These are phyloP conservation scores for Trichaptum fuscoviolaceum DNA, from an alignment of 768 basidiomycete species.

Conservation along the genomic window DNA sequence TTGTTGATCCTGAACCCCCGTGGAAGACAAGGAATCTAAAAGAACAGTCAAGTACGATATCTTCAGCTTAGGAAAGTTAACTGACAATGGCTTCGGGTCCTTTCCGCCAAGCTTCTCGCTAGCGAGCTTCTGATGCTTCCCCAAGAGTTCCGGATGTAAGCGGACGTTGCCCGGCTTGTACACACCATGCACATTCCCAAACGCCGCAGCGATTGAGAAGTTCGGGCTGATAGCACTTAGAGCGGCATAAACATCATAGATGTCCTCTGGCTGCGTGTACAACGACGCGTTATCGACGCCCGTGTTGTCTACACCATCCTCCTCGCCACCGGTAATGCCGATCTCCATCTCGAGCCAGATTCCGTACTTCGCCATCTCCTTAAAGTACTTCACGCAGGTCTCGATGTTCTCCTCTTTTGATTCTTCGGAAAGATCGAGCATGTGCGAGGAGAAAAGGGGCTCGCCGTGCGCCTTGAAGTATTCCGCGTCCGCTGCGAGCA, in stretches of 20 bases:
- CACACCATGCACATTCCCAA: slow-evolving; percentile 98
- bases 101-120: slow-evolving; percentile 60
- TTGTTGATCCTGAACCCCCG: slow-evolving; percentile 96
- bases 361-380: slow-evolving; percentile 87
- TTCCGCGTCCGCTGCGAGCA: slow-evolving; percentile 93
- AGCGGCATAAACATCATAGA: slow-evolving; percentile 87
- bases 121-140: slow-evolving; percentile 82
- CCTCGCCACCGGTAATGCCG: slow-evolving; percentile 99
- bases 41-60: slow-evolving; percentile 2
- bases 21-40: slow-evolving; percentile 97
- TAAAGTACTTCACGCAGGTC: slow-evolving; percentile 90
- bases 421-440: slow-evolving; percentile 96
- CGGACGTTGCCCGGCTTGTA: slow-evolving; percentile 99
- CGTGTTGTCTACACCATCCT: slow-evolving; percentile 99
- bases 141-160: slow-evolving; percentile 85
- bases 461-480: slow-evolving; percentile 88
- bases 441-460: slow-evolving; percentile 93
- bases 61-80: slow-evolving; percentile 7
- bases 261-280: slow-evolving; percentile 97
- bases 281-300: slow-evolving; percentile 87
- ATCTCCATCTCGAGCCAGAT: slow-evolving; percentile 99
- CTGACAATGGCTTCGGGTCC: slow-evolving; percentile 76
- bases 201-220: slow-evolving; percentile 97
- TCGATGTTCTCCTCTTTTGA: slow-evolving; percentile 91
- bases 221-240: slow-evolving; percentile 80